Percentiles rank a stretch among this genome's conserved stretches.
Conservation (phyloP, 176 grass and related monocot genomes). For the Raddia distichophylla region DNA sequence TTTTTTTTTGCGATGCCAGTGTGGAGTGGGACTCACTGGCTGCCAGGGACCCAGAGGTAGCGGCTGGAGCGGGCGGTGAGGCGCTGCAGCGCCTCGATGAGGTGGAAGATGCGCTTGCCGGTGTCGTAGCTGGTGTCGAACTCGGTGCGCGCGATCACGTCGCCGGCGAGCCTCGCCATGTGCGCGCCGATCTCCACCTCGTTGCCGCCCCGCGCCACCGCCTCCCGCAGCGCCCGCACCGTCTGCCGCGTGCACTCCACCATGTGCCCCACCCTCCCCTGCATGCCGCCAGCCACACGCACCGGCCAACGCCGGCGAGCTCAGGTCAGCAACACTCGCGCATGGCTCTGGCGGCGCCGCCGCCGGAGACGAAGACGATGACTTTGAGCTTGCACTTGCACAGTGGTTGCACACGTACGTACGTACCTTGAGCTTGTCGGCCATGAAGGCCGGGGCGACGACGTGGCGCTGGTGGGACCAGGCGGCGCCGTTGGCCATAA, state of each 20-base stretch:
- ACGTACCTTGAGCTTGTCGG: constrained; percentile 65
- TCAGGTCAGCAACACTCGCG: neutral
- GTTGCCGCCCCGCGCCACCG: constrained; percentile 42
- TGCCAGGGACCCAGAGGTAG: constrained; percentile 85
- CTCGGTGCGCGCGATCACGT: constrained; percentile 86
- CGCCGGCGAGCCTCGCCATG: constrained; percentile 74
- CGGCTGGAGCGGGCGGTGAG: constrained; percentile 76
- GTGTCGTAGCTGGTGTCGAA: constrained; percentile 85
- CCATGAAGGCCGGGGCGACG: constrained; percentile 55
- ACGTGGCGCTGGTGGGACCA: constrained; percentile 91
- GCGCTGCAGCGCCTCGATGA: constrained; percentile 69
- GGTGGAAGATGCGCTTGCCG: constrained; percentile 66
- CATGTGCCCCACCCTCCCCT: constrained; percentile 77
- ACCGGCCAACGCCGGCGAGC: neutral
- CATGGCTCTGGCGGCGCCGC: neutral
- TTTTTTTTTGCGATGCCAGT: too few relatives aligned
- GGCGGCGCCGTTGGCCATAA: constrained; percentile 84
- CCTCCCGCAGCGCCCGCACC: constrained; percentile 49
- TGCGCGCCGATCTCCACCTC: constrained; percentile 87
- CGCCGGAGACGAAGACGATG: neutral
- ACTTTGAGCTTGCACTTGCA: too few relatives aligned
- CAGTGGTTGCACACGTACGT: neutral
- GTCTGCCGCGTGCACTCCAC: constrained; percentile 70
- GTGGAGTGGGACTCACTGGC: constrained; percentile 50
- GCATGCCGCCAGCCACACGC: neutral